Evolutionary conservation across 2,329 filamentous ascomycete genomes (phyloP), one percentile per base, ranked within the genome.

Genomic region (Alternaria brassicicola): DNA sequence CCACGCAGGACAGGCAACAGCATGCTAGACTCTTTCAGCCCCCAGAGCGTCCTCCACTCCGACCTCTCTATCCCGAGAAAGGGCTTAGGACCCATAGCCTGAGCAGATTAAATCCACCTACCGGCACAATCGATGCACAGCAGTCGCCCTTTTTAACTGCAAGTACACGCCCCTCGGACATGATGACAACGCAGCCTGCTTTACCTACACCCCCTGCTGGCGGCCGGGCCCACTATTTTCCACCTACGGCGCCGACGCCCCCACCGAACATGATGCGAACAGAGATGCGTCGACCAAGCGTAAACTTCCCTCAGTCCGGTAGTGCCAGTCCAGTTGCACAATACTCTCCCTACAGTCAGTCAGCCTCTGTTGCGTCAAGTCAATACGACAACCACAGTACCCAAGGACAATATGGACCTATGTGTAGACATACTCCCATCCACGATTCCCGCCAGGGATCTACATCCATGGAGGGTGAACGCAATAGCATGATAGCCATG

Each of bases 21-120:
- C 56, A 64, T n/a, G 62, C 53, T 15, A 68, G 68, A 54, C 67
- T 54, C 17, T 76, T 69, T 55, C 71, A 64, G 38, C 69, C 66
- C 4, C 69, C 69, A 28, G 64, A 66, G 36, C 66, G 65, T 26
- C 69, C 68, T 35, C 61, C 68, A 42, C 46, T 77, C 53, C 79
- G 85, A 62, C 82, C 82, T 31, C 82, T 86, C n/a, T 69, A 87
- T 59, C 87, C 84, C 10, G 85, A 87, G 1, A 81, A 82, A 62
- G 88, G 81, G 38, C 78, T 79, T 52, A 82, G 86, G 60, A 79
- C 83, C 25, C 78, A 82, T 17, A 86, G 84, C 65, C 68, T 84
- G 12, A 80, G 80, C 30, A 43, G 76, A 53, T 66, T 83, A 33
- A 78, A 78, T 45, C 75, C 76, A 30, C 73, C 78, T 0, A 80